Conservation (phyloP, 805 yeast species). For the Candida pseudoglaebosa region DNA sequence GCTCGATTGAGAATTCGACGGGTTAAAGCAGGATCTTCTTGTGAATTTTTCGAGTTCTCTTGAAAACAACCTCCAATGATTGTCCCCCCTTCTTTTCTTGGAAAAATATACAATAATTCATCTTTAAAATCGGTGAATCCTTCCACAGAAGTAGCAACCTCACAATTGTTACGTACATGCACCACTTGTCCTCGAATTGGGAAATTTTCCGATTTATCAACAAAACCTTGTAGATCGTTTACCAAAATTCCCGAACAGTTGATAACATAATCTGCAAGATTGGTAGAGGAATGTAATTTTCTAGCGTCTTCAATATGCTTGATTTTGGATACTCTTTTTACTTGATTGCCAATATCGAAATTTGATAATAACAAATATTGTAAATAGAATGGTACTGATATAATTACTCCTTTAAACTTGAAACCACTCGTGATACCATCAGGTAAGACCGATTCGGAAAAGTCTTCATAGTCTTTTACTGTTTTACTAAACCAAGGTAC, state of each 20-base stretch:
- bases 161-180: constrained; percentile 43
- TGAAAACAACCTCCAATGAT: constrained; percentile 56
- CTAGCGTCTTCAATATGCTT: constrained; percentile 48
- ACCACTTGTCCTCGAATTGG: constrained; percentile 63
- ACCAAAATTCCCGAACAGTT: constrained; percentile 58
- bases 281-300: constrained; percentile 33
- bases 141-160: constrained; percentile 27
- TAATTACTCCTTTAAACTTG: constrained; percentile 51
- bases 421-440: constrained; percentile 42
- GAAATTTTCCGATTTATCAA: constrained; percentile 35
- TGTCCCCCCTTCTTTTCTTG: constrained; percentile 71
- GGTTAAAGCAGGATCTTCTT: constrained; percentile 41
- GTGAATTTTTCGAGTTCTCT: constrained; percentile 12
- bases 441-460: constrained; percentile 36
- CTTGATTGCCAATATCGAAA: constrained; percentile 41
- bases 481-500: constrained; percentile 46
- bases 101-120: constrained; percentile 58
- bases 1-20: constrained; percentile 48
- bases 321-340: constrained; percentile 39
- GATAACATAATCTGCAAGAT: constrained; percentile 47
- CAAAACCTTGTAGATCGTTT: constrained; percentile 40
- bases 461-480: constrained; percentile 35
- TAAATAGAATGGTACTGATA: constrained; percentile 56
- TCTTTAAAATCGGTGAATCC: constrained; percentile 27
- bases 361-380: constrained; percentile 48